Conservation (phyloP, 192 early-diverging fungal species). For the Coemansia sp. region DNA sequence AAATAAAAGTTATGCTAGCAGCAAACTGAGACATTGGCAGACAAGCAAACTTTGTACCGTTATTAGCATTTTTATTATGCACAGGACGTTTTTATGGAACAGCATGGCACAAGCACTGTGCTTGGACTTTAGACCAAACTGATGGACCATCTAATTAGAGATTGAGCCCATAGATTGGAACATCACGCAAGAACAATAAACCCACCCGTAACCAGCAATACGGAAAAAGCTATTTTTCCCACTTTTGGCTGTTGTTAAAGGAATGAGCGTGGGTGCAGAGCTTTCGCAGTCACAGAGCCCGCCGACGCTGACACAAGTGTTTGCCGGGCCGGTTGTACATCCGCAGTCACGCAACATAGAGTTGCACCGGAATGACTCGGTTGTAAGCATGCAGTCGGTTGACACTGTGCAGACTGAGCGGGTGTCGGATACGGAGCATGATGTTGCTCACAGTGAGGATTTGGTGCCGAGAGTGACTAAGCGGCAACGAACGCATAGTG, state of each 20-base stretch:
- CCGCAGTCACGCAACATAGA: background rate
- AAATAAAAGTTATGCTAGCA: background rate
- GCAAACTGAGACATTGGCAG: background rate
- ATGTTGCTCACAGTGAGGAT: background rate
- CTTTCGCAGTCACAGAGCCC: conserved; percentile 12
- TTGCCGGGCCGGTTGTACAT: background rate
- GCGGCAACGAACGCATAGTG: background rate
- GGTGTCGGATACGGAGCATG: background rate
- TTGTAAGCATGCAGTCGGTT: background rate
- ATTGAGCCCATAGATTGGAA: too few species aligned
- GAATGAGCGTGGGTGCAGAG: conserved; percentile 5
- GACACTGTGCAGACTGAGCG: background rate
- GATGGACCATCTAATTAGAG: background rate
- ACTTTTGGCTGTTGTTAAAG: background rate
- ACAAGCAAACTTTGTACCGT: background rate
- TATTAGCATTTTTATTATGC: background rate
- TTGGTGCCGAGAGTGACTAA: background rate
- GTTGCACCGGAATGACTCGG: background rate
- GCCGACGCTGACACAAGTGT: conserved; percentile 11
- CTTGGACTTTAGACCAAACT: background rate
- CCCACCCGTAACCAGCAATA: too few species aligned
- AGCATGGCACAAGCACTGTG: conserved; percentile 59
- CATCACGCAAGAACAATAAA: too few species aligned
- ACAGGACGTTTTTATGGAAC: background rate
- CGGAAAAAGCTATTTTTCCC: too few species aligned